Base-by-base conservation (phyloP, 148 eudicot species). In the Amaranthus palmeri region DNA sequence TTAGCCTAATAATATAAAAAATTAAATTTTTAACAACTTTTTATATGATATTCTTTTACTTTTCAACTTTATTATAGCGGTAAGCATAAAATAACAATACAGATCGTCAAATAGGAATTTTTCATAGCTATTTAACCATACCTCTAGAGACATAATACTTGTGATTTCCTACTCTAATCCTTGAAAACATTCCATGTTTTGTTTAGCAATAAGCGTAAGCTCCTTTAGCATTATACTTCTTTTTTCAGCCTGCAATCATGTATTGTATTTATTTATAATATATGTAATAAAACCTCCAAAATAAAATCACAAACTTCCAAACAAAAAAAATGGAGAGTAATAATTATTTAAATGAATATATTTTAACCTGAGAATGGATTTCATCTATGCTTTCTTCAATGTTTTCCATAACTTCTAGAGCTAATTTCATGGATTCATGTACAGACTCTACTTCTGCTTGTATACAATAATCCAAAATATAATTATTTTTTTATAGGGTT, bases 241-340 rank as follows among this genome's bases (percentile, higher is more conserved):
- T 52, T 68, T 83, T 80, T 87, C 93, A 52, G 75, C 84, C 98
- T 90, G 79, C 45, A n/a, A 13, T 9, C 12, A 55, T n/a, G n/a
- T n/a, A n/a, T n/a, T 5, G 18, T 45, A 58, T 3, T n/a, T 0
- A 67, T 47, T 7, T n/a, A n/a, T n/a, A n/a, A n/a, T 2, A 10
- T 9, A 41, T 61, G n/a, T n/a, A n/a, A n/a, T n/a, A n/a, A n/a
- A n/a, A n/a, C n/a, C n/a, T 17, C 4, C 5, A 8, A 5, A 8
- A 60, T 9, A 0, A 54, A 10, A 43, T 54, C 6, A 4, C 3
- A 42, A 7, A 54, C 5, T 41, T 52, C 15, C 8, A 57, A 14
- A 47, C 65, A 11, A 61, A 61, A 41, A 42, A 3, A 49, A 25
- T 2, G n/a, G n/a, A n/a, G n/a, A n/a, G 10, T 59, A 52, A 61